These are phyloP conservation scores for Eutypella sp. DNA, from an alignment of 2,329 filamentous ascomycete genomes.

Conservation along the genomic window DNA sequence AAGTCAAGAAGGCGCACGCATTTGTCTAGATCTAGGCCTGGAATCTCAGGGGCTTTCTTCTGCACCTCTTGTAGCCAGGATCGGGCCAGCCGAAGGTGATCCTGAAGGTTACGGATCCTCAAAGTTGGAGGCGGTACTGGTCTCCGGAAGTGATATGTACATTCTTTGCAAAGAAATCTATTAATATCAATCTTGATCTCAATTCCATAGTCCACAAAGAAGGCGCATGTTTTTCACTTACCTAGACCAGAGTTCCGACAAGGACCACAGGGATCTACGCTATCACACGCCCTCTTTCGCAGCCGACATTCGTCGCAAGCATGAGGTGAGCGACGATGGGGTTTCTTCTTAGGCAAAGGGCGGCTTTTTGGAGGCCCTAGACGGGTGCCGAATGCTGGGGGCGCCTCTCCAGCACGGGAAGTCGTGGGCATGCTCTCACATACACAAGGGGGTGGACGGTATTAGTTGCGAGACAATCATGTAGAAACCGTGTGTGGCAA, in stretches of 20 bases:
- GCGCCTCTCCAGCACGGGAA: neutral
- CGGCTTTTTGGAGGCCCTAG: slow-evolving; percentile 1
- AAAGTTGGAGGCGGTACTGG: slow-evolving; percentile 2
- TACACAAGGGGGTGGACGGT: neutral
- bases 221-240: neutral
- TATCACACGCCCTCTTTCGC: slow-evolving; percentile 5
- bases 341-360: slow-evolving; percentile 2
- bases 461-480: neutral
- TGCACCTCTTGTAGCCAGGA: slow-evolving; percentile 4
- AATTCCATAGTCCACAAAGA: neutral
- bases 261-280: slow-evolving; percentile 2
- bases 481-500: neutral
- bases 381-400: neutral
- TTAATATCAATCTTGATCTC: slow-evolving; percentile 1
- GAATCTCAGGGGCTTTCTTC: slow-evolving; percentile 2
- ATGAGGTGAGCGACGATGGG: slow-evolving; percentile 5
- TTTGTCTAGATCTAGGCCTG: slow-evolving; percentile 4
- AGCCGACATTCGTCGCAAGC: slow-evolving; percentile 6
- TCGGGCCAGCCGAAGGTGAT: slow-evolving; percentile 4
- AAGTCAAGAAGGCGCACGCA: slow-evolving; percentile 5
- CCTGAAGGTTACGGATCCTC: slow-evolving; percentile 5
- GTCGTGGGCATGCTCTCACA: neutral
- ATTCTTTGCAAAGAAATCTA: too few relatives aligned
- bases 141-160: slow-evolving; percentile 5
- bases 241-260: slow-evolving; percentile 3